Percentiles rank a stretch among this genome's conserved stretches.
Conservation (phyloP, 2,329 filamentous ascomycete species). For the Neofusicoccum parvum region DNA sequence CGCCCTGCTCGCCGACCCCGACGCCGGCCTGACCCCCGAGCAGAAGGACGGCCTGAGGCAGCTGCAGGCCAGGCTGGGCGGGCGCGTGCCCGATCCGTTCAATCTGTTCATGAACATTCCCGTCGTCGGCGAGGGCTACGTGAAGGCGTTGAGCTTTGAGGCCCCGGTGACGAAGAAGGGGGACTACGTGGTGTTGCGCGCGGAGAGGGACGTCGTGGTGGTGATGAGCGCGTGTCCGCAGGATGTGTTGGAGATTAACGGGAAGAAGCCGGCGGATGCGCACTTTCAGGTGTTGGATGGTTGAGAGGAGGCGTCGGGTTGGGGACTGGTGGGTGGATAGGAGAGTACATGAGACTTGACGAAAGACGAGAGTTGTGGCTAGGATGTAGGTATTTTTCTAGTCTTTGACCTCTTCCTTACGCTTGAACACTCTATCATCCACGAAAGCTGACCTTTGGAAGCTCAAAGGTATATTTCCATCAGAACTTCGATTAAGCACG, state of each 20-base stretch:
- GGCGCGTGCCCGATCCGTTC: neutral
- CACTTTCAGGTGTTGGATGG: conserved; percentile 8
- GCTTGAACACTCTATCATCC: too few relatives aligned
- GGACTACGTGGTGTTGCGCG: conserved; percentile 36
- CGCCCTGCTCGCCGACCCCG: conserved; percentile 37
- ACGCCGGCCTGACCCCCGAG: conserved; percentile 48
- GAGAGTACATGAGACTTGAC: neutral
- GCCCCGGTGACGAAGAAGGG: conserved; percentile 26
- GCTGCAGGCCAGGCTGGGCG: conserved; percentile 9
- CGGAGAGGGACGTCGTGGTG: conserved; percentile 39
- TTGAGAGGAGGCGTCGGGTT: neutral
- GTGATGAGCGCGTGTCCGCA: conserved; percentile 43
- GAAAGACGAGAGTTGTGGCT: too few relatives aligned
- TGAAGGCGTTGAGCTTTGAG: neutral
- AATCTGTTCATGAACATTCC: conserved; percentile 16
- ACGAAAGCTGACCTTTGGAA: too few relatives aligned
- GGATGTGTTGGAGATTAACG: conserved; percentile 28
- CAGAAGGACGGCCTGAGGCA: conserved; percentile 39
- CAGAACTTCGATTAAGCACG: too few relatives aligned
- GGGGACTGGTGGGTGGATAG: neutral
- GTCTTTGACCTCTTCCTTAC: too few relatives aligned
- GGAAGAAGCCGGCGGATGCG: neutral
- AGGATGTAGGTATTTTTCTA: too few relatives aligned
- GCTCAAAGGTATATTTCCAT: too few relatives aligned
- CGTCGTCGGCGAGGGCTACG: neutral